phyloP scores from a whole-genome alignment of 257 asterid genomes.

The Przewalskia tangutica region DNA sequence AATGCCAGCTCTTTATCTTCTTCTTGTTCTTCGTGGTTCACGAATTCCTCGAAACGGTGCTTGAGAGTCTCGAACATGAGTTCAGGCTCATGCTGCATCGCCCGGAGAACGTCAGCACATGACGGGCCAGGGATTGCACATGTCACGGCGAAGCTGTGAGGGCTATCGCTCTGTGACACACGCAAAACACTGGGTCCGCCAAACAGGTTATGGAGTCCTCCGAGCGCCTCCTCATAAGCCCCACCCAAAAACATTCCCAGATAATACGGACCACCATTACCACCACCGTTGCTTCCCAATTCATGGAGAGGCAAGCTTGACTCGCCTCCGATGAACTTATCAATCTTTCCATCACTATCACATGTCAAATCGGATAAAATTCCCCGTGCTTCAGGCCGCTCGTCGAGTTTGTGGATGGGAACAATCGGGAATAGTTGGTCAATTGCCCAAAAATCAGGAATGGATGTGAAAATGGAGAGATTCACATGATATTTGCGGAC shows the following conservation, averaged over 20 bases:
- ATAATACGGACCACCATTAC: conserved; percentile 33
- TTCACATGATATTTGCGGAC: conserved; percentile 68
- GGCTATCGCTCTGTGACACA: conserved; percentile 75
- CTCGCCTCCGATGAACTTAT: conserved; percentile 87
- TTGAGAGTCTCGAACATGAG: conserved; percentile 82
- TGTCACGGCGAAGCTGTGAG: conserved; percentile 74
- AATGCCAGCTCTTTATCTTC: conserved; percentile 8
- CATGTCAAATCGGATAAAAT: conserved; percentile 80
- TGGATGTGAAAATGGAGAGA: conserved; percentile 77
- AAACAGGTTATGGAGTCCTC: conserved; percentile 80
- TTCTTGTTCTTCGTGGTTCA: conserved; percentile 8
- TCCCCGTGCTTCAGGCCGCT: conserved; percentile 55
- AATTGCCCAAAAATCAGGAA: conserved; percentile 96
- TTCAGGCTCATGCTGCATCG: conserved; percentile 91
- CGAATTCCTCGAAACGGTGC: conserved; percentile 63
- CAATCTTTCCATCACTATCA: conserved; percentile 89
- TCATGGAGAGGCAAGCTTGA: conserved; percentile 82
- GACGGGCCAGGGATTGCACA: conserved; percentile 70
- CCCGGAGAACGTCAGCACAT: conserved; percentile 69
- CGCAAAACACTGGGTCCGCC: conserved; percentile 89
- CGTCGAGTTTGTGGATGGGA: conserved; percentile 80
- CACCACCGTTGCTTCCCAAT: conserved; percentile 18
- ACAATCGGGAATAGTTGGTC: conserved; percentile 78
- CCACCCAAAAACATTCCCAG: conserved; percentile 94
- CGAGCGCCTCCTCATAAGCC: conserved; percentile 93